Percentiles rank a stretch among this genome's conserved stretches.
These are phyloP conservation scores for Erigeron canadensis DNA, from an alignment of 129 eudicot genomes.

Conservation along the genomic window DNA sequence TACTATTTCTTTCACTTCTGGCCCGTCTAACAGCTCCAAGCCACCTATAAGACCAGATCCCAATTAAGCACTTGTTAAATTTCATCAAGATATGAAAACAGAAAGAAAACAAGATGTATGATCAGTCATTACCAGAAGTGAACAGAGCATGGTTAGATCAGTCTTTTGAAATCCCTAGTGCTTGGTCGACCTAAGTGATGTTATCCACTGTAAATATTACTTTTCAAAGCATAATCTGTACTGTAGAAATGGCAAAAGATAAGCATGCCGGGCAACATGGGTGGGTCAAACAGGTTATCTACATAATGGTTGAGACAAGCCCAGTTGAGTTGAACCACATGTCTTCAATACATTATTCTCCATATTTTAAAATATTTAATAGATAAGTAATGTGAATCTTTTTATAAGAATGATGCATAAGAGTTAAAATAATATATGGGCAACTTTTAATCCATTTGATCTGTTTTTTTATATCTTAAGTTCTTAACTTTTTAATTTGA, in stretches of 20 bases:
- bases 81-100: not conserved
- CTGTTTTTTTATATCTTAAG: not conserved
- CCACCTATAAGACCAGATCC: slow-evolving; percentile 54
- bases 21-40: slow-evolving; percentile 80
- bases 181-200: slow-evolving; percentile 78
- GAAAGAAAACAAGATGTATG: not conserved
- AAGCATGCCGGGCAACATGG: not conserved
- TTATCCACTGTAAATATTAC: not conserved
- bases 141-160: slow-evolving; percentile 89
- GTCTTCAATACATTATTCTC: too few relatives aligned
- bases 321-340: not conserved
- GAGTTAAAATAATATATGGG: not conserved
- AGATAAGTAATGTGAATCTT: not conserved
- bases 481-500: not conserved
- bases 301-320: not conserved
- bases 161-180: slow-evolving; percentile 74
- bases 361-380: too few relatives aligned
- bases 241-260: not conserved
- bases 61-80: not conserved
- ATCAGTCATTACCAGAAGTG: slow-evolving; percentile 50
- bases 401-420: not conserved
- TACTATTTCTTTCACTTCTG: slow-evolving; percentile 62
- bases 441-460: slow-evolving; percentile 15
- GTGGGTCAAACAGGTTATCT: not conserved
- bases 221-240: not conserved